Base-by-base conservation (phyloP, 208 protist genomes). In the Trypanosoma mega region DNA sequence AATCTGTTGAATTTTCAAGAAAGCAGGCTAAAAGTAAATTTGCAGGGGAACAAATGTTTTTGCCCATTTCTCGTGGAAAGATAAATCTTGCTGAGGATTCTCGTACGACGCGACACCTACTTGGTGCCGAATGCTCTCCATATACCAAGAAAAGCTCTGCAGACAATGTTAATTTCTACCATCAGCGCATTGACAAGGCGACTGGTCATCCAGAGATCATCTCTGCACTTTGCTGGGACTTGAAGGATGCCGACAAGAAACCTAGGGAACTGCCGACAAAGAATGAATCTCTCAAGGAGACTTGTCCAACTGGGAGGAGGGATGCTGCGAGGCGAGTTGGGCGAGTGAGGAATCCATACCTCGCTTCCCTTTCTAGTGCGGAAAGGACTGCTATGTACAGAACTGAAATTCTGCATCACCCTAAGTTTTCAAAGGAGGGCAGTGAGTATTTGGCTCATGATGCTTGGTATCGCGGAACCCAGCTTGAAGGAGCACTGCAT, bases 131-230 rank as follows among this genome's bases (percentile, higher is more conserved):
- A 21, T 62, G 64, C 24, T 26, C 3, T 6, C 75, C 65, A 23
- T 76, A 75, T 73, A 54, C 74, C n/a, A 36, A 27, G 29, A 14
- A 31, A 60, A 18, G 34, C 1, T 24, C 47, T 58, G n/a, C 18
- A 55, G 26, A 36, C 11, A 31, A 47, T 12, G 30, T 51, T 16
- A 43, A 53, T 29, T 72, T 73, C 27, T 64, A 54, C 20, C 55
- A 64, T 23, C 81, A 90, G 57, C 62, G 68, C n/a, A 26, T 90
- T 3, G 79, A 93, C 47, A 68, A 73, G 11, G 58, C 43, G 14
- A 87, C 83, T 23, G 87, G 83, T 4, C 60, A 77, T 5, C 78
- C 80, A 9, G 87, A 90, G 57, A 78, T 91, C 30, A 74, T 82
- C 14, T 63, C 62, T 11, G 83, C 87, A 9, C 76, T 93, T 11